Conservation (phyloP, 2,329 filamentous ascomycete species). For the Cladophialophora immunda region DNA sequence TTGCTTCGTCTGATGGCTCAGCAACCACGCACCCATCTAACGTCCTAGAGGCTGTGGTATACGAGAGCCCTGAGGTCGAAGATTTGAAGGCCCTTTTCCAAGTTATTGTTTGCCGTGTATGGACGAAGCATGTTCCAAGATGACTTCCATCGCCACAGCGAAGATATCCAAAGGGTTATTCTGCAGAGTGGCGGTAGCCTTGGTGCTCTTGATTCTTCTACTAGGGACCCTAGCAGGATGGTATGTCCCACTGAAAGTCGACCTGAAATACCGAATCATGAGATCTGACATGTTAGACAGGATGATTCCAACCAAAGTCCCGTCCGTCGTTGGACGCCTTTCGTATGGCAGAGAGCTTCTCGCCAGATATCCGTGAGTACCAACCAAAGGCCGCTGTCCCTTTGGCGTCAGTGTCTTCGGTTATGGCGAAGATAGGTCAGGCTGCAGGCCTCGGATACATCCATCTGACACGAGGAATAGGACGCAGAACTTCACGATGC, state of each 20-base stretch:
- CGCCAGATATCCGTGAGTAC: constrained; percentile 10
- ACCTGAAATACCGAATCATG: neutral
- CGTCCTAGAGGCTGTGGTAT: neutral
- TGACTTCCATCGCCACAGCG: neutral
- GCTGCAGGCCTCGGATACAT: neutral
- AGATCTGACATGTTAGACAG: neutral
- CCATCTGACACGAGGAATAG: constrained; percentile 5
- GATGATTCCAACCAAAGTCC: neutral
- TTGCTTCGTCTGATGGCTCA: neutral
- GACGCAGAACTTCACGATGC: constrained; percentile 48
- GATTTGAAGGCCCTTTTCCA: neutral
- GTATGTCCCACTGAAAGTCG: neutral
- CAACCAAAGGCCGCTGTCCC: neutral
- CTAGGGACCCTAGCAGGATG: constrained; percentile 1
- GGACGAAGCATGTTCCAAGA: neutral
- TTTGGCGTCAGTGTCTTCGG: neutral
- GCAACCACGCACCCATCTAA: neutral
- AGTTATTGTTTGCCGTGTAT: neutral
- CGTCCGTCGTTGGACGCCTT: neutral
- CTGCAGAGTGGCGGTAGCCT: neutral
- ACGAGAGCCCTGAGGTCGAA: neutral
- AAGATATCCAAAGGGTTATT: neutral
- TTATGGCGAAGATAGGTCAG: neutral
- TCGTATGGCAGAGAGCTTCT: constrained; percentile 4
- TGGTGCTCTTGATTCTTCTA: constrained; percentile 1